Conservation (phyloP, 352 stramenopile genomes). For the Phytophthora pisi region DNA sequence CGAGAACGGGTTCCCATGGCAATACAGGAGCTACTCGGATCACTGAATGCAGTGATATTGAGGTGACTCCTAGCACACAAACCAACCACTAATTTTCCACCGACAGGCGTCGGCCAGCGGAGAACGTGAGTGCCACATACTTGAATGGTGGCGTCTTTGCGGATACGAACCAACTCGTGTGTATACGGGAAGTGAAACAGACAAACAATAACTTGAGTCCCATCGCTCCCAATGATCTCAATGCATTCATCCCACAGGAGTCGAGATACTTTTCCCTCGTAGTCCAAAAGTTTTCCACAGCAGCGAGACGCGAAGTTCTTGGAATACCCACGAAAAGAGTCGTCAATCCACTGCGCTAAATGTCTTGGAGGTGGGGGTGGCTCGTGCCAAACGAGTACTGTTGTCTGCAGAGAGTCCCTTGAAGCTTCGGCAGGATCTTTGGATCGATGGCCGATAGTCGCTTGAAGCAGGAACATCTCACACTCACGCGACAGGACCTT, state of each 20-base stretch:
- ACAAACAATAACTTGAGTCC: constrained; percentile 36
- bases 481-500: constrained; percentile 72
- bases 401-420: constrained; percentile 12
- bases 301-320: constrained; percentile 12
- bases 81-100: constrained; percentile 37
- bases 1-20: constrained; percentile 9
- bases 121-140: constrained; percentile 40
- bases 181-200: constrained; percentile 45
- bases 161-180: constrained; percentile 36
- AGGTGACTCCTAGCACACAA: constrained; percentile 48
- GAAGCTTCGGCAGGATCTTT: neutral
- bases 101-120: constrained; percentile 35
- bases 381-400: constrained; percentile 39
- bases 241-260: constrained; percentile 55
- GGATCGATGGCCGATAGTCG: constrained; percentile 16
- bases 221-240: constrained; percentile 32
- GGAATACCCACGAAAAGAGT: constrained; percentile 11
- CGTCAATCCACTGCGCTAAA: constrained; percentile 9
- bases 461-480: constrained; percentile 66
- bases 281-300: constrained; percentile 35
- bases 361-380: neutral
- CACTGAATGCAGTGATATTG: constrained; percentile 19
- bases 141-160: constrained; percentile 32
- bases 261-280: constrained; percentile 37
- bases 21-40: constrained; percentile 23